Base-by-base conservation (phyloP, 345 rosid genomes). In the Populus davidiana region DNA sequence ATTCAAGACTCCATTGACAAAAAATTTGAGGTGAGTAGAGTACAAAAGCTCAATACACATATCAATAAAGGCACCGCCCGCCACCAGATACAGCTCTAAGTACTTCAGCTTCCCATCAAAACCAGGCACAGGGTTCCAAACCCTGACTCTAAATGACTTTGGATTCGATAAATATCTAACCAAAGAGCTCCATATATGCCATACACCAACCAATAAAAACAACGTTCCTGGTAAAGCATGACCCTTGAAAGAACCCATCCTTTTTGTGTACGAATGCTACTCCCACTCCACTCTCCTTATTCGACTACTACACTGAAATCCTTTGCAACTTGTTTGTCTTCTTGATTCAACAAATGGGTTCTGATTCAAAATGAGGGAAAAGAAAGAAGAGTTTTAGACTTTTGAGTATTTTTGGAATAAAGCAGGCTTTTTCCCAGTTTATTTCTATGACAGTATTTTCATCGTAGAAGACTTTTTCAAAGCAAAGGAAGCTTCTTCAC, bases 161-260 rank as follows among this genome's bases (percentile, higher is more conserved):
- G 99, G 97, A 67, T 90, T 86, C 2, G 92, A 84, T 39, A 78
- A 84, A 81, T 83, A 87, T 49, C 98, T 77, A 81, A 89, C 77
- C 78, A 93, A 80, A 61, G 92, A 80, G 75, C 95, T 82, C 98
- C 98, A 93, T 41, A 87, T 78, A 80, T 93, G 99, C 99, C 99
- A 95, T 2, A 90, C 79, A 52, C 98, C 97, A 71, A 95, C 89
- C 59, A 88, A 72, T 14, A 93, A 78, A 77, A 95, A 95, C 86
- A 95, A 67, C 20, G 98, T 85, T 52, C 99, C 99, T 0, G 99
- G 99, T 38, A 95, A 66, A 81, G 76, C 96, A 86, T 95, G 99
- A 43, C 99, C 99, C 78, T 90, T 87, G 86, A 93, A 95, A 79
- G 99, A 95, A 68, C 99, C 99, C 99, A 95, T 95, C 76, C 50